Conservation (phyloP, 805 yeast genomes). For the Priceomyces medius region DNA sequence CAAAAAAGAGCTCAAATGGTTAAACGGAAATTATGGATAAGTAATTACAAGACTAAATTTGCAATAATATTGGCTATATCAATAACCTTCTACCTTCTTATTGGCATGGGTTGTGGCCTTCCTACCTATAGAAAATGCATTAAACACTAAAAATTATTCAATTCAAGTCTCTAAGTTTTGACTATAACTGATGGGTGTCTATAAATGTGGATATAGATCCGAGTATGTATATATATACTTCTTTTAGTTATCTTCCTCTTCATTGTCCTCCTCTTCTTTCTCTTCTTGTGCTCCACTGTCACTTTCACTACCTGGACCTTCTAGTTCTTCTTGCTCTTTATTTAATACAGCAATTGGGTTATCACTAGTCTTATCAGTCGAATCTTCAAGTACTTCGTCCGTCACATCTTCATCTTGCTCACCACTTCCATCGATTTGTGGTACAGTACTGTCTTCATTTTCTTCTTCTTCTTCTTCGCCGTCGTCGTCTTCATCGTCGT, state of each 20-base stretch:
- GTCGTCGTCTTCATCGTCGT: conserved; percentile 11
- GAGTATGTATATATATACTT: conserved; percentile 2
- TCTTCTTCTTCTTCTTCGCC: conserved; percentile 14
- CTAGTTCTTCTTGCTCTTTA: conserved; percentile 35
- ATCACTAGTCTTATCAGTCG: conserved; percentile 6
- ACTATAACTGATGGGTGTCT: too few relatives aligned
- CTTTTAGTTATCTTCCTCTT: conserved; percentile 14
- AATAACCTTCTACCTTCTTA: conserved; percentile 38
- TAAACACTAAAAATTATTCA: conserved; percentile 9
- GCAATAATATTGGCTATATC: conserved; percentile 24
- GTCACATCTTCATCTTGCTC: conserved; percentile 8
- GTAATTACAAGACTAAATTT: conserved; percentile 51
- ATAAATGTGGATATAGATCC: background rate
- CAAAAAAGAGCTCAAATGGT: conserved; percentile 65
- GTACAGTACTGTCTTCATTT: conserved; percentile 12
- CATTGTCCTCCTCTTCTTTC: conserved; percentile 18
- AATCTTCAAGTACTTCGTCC: conserved; percentile 7
- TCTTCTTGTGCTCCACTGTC: conserved; percentile 15
- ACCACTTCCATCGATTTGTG: conserved; percentile 14
- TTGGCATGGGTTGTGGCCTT: conserved; percentile 55
- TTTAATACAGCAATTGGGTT: conserved; percentile 35
- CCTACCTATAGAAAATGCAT: conserved; percentile 47
- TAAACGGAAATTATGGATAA: conserved; percentile 70
- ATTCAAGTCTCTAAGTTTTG: too few relatives aligned
- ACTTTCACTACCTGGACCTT: conserved; percentile 21